Evolutionary conservation across 495 filamentous ascomycete genomes (phyloP).

Genomic region (Aspergillus heteromorphus): DNA sequence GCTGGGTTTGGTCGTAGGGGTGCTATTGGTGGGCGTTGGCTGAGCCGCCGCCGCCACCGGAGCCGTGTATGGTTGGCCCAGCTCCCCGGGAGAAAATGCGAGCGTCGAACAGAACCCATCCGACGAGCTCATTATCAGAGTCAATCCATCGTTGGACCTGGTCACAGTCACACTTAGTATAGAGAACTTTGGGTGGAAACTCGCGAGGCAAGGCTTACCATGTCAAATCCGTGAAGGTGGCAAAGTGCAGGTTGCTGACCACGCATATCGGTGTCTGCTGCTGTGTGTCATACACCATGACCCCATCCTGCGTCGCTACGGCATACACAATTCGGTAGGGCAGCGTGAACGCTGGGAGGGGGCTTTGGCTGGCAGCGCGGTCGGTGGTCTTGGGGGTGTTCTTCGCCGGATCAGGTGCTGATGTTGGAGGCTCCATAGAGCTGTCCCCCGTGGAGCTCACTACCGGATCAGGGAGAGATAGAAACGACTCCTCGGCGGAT

Average conservation of each 20-base stretch:
- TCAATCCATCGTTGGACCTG: conserved; percentile 90
- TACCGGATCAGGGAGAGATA: conserved; percentile 75
- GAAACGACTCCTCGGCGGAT: conserved; percentile 75
- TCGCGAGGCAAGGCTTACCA: conserved; percentile 60
- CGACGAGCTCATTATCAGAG: conserved; percentile 90
- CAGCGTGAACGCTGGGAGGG: conserved; percentile 69
- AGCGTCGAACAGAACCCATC: conserved; percentile 96
- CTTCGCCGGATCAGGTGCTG: conserved; percentile 36
- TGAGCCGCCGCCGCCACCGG: conserved; percentile 48
- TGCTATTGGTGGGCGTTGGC: conserved; percentile 54
- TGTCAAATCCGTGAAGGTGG: conserved; percentile 92
- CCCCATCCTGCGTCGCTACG: conserved; percentile 93
- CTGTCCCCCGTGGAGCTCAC: conserved; percentile 53
- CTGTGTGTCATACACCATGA: conserved; percentile 96
- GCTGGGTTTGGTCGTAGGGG: conserved; percentile 32
- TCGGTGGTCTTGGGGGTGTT: conserved; percentile 47
- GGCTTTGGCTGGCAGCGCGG: conserved; percentile 47
- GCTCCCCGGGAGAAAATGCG: conserved; percentile 75
- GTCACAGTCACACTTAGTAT: conserved; percentile 19
- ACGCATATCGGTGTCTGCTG: conserved; percentile 88
- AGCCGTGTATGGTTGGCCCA: conserved; percentile 80
- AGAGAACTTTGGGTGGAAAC: background rate
- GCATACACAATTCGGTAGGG: conserved; percentile 95
- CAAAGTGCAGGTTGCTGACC: conserved; percentile 94
- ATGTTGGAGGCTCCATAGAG: conserved; percentile 79